These are phyloP conservation scores for Rusavskia elegans DNA, from an alignment of 495 filamentous ascomycete genomes.

Conservation along the genomic window DNA sequence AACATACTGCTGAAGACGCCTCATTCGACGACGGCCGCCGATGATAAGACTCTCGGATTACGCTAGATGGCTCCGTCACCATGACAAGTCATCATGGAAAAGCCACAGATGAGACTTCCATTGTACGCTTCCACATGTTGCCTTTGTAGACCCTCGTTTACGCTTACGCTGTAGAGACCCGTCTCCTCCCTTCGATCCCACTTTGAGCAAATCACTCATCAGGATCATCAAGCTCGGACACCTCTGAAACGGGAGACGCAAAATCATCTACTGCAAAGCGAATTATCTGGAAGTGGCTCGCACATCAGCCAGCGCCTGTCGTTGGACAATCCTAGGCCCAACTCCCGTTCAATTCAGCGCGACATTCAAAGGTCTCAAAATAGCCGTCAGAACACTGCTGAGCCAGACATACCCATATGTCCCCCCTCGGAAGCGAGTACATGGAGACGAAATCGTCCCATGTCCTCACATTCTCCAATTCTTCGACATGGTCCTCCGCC, in stretches of 20 bases:
- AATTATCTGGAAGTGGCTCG: not conserved
- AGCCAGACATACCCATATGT: not conserved
- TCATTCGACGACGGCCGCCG: not conserved
- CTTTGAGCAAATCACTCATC: constrained; percentile 62
- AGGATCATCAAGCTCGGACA: not conserved
- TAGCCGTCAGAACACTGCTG: not conserved
- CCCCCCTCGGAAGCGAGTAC: not conserved
- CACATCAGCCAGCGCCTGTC: not conserved
- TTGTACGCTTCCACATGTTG: constrained; percentile 23
- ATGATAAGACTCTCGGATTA: not conserved
- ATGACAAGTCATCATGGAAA: constrained; percentile 21
- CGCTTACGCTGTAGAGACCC: constrained; percentile 33
- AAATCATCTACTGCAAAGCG: constrained; percentile 17
- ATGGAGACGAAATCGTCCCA: not conserved
- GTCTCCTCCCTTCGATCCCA: constrained; percentile 86
- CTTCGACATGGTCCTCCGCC: not conserved
- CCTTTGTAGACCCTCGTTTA: constrained; percentile 11
- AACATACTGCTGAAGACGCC: not conserved
- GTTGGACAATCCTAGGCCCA: not conserved
- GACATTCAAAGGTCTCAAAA: not conserved
- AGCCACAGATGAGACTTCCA: constrained; percentile 27
- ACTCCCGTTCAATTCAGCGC: not conserved
- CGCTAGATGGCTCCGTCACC: not conserved
- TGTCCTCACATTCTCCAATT: not conserved
- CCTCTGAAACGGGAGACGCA: constrained; percentile 21